A percentile compares a stretch with the other conserved stretches of the same genome.
Conservation (phyloP, 73 alveolate genomes). For the Paramecium caudatum region DNA sequence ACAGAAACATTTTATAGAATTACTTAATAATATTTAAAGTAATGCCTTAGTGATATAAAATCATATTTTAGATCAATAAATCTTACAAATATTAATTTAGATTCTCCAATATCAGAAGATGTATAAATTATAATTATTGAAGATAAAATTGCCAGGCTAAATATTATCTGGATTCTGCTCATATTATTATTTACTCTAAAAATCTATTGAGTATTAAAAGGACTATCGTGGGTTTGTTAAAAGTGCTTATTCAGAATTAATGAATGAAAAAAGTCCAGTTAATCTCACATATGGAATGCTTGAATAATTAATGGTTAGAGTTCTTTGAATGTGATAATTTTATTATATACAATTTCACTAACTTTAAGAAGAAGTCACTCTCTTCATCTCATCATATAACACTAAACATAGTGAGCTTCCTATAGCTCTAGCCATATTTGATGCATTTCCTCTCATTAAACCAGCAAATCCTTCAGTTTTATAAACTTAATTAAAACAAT, state of each 20-base stretch:
- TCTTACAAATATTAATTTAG: background rate
- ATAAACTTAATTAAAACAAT: conserved; percentile 69
- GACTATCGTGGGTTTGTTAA: conserved; percentile 20
- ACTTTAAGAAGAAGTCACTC: background rate
- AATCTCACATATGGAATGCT: conserved; percentile 20
- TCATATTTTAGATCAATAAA: background rate
- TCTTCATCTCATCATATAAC: conserved; percentile 74
- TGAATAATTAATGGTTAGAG: conserved; percentile 58
- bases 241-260: background rate
- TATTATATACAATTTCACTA: conserved; percentile 4
- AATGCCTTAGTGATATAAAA: conserved; percentile 11
- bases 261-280: background rate
- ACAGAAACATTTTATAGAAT: conserved; percentile 46
- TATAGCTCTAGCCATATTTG: conserved; percentile 77
- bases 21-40: background rate
- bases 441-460: conserved; percentile 77
- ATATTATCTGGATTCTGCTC: background rate
- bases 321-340: conserved; percentile 9
- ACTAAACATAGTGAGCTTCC: conserved; percentile 77
- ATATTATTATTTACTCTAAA: background rate
- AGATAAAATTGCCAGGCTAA: conserved; percentile 23
- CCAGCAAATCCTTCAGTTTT: conserved; percentile 75
- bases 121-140: background rate
- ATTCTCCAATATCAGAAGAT: conserved; percentile 33
- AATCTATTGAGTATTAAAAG: background rate